Conservation (phyloP, 2,329 filamentous ascomycete species). For the Hyphodiscus sp. region DNA sequence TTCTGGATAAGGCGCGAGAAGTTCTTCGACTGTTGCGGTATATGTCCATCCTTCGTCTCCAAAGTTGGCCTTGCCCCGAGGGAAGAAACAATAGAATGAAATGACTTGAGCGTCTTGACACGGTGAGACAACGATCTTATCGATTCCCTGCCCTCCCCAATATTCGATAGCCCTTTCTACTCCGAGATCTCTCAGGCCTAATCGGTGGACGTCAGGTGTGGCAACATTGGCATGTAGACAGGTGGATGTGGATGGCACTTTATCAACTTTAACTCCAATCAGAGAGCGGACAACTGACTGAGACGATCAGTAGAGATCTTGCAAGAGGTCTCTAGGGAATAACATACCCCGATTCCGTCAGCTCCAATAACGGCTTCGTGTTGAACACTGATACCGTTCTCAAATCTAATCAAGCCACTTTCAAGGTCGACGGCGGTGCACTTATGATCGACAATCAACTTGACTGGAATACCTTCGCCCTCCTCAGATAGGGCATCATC, state of each 20-base stretch:
- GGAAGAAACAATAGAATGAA: constrained; percentile 67
- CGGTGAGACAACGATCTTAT: constrained; percentile 66
- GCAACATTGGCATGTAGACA: constrained; percentile 60
- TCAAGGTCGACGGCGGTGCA: constrained; percentile 39
- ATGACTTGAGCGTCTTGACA: constrained; percentile 60
- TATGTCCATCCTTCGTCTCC: constrained; percentile 52
- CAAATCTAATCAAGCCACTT: constrained; percentile 36
- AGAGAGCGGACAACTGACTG: constrained; percentile 48
- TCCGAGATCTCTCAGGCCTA: constrained; percentile 58
- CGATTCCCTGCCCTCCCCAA: constrained; percentile 60
- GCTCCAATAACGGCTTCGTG: constrained; percentile 34
- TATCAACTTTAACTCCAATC: constrained; percentile 52
- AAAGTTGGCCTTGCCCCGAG: constrained; percentile 52
- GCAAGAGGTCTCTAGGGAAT: too few relatives aligned
- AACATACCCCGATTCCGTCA: constrained; percentile 43
- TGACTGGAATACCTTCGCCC: constrained; percentile 48
- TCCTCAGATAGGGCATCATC: constrained; percentile 49
- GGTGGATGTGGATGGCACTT: constrained; percentile 51
- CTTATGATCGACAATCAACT: constrained; percentile 49
- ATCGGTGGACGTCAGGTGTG: constrained; percentile 51
- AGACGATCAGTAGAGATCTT: too few relatives aligned
- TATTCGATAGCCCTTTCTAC: constrained; percentile 57
- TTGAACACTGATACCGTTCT: constrained; percentile 23
- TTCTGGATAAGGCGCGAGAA: constrained; percentile 53
- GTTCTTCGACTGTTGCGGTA: constrained; percentile 48